Conservation (phyloP, 176 grass and related monocot species). For the Stipa capillata region DNA sequence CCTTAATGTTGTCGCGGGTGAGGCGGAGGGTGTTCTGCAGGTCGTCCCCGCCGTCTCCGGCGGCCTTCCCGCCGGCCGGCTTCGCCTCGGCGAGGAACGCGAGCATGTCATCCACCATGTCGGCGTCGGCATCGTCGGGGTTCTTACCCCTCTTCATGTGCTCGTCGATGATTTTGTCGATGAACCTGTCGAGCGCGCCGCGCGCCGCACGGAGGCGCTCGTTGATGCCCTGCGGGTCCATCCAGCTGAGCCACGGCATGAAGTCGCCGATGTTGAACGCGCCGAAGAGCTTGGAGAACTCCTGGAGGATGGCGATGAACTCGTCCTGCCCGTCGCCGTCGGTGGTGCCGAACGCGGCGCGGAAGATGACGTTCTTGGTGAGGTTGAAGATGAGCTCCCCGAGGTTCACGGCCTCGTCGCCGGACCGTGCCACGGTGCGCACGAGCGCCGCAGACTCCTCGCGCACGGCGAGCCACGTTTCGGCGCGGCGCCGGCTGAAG, state of each 20-base stretch:
- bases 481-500: constrained; percentile 70
- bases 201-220: constrained; percentile 41
- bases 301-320: constrained; percentile 71
- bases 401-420: constrained; percentile 40
- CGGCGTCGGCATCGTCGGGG: constrained; percentile 46
- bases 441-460: constrained; percentile 39
- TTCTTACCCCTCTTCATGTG: constrained; percentile 49
- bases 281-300: constrained; percentile 76
- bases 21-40: constrained; percentile 45
- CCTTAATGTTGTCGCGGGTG: constrained; percentile 74
- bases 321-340: constrained; percentile 36
- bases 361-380: constrained; percentile 61
- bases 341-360: constrained; percentile 60
- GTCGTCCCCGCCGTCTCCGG: constrained; percentile 26
- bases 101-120: constrained; percentile 90
- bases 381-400: constrained; percentile 65
- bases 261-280: constrained; percentile 77
- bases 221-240: constrained; percentile 56
- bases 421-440: constrained; percentile 7
- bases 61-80: not conserved
- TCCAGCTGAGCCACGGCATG: constrained; percentile 66
- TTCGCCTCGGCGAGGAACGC: constrained; percentile 35
- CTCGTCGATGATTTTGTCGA: constrained; percentile 85
- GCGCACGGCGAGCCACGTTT: constrained; percentile 59
- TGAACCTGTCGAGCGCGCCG: constrained; percentile 48